Conservation (phyloP, 495 filamentous ascomycete genomes). For the Parmelia sp. region DNA sequence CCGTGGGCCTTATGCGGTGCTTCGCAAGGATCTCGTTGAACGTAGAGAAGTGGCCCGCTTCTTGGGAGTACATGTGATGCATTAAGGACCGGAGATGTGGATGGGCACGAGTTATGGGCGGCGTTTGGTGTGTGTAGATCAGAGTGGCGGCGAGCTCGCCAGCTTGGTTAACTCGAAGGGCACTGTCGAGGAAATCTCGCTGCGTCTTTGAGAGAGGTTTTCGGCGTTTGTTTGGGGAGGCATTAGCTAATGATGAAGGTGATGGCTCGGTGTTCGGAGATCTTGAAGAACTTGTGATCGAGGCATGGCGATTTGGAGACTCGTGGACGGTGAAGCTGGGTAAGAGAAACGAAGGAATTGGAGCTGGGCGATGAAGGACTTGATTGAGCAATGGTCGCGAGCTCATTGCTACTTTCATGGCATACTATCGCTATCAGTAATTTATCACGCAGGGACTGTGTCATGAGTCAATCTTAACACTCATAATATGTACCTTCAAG, state of each 20-base stretch:
- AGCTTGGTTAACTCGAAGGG: constrained; percentile 85
- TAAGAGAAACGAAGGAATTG: constrained; percentile 30
- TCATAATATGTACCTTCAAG: too few species aligned
- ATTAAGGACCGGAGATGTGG: constrained; percentile 84
- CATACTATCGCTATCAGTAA: not conserved
- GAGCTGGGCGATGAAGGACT: constrained; percentile 1
- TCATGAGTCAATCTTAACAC: not conserved
- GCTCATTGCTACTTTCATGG: constrained; percentile 11
- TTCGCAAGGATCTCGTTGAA: constrained; percentile 81
- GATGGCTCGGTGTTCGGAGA: constrained; percentile 12
- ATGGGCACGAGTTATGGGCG: constrained; percentile 65
- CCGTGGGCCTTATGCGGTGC: constrained; percentile 88
- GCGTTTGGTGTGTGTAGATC: constrained; percentile 77
- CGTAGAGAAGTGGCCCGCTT: constrained; percentile 73
- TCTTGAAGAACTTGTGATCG: constrained; percentile 17
- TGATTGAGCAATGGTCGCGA: not conserved
- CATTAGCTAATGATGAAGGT: not conserved
- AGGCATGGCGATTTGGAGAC: constrained; percentile 12
- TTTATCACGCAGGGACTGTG: not conserved
- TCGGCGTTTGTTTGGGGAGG: constrained; percentile 35
- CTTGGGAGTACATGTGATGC: constrained; percentile 98
- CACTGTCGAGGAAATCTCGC: constrained; percentile 68
- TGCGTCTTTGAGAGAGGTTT: constrained; percentile 65
- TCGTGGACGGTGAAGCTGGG: constrained; percentile 20
- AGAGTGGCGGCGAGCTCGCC: constrained; percentile 82